A percentile compares a stretch with the other conserved stretches of the same genome.
phyloP scores from a whole-genome alignment of 768 basidiomycete genomes.

The Boletales sp. region DNA sequence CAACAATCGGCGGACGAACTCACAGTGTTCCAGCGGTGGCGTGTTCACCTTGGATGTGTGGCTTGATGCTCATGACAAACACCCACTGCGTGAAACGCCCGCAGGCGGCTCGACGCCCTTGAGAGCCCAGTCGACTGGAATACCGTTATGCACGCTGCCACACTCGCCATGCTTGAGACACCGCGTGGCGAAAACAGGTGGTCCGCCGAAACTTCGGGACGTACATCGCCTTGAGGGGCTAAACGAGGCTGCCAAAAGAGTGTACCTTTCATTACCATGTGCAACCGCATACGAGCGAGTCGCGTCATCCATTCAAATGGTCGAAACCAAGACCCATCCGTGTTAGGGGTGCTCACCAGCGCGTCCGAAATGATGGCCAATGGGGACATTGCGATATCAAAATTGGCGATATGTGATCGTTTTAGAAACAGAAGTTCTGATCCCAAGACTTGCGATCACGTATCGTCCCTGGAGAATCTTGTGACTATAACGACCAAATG shows the following conservation, averaged over 20 bases:
- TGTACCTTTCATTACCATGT: background rate
- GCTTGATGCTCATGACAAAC: constrained; percentile 16
- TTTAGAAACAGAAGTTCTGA: constrained; percentile 9
- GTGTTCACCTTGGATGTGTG: constrained; percentile 7
- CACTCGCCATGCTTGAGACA: constrained; percentile 3
- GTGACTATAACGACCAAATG: constrained; percentile 5
- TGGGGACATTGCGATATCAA: constrained; percentile 13
- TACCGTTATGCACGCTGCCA: constrained; percentile 9
- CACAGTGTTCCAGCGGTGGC: constrained; percentile 5
- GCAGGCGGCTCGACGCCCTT: constrained; percentile 12
- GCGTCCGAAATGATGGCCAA: constrained; percentile 19
- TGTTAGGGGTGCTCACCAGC: constrained; percentile 3
- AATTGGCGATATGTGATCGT: constrained; percentile 1
- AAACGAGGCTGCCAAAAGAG: background rate
- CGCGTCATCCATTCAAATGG: constrained; percentile 6
- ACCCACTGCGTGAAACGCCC: background rate
- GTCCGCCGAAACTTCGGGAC: background rate
- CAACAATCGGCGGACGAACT: too few species aligned
- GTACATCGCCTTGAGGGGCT: background rate
- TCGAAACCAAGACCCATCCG: background rate
- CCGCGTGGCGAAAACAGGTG: constrained; percentile 14
- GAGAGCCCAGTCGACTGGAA: constrained; percentile 13
- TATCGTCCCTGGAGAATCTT: constrained; percentile 14
- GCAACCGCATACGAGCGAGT: background rate
- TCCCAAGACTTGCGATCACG: constrained; percentile 1